A percentile compares a stretch with the other conserved stretches of the same genome.
Conservation (phyloP, 306 rosid genomes). For the Potentilla sterilis region DNA sequence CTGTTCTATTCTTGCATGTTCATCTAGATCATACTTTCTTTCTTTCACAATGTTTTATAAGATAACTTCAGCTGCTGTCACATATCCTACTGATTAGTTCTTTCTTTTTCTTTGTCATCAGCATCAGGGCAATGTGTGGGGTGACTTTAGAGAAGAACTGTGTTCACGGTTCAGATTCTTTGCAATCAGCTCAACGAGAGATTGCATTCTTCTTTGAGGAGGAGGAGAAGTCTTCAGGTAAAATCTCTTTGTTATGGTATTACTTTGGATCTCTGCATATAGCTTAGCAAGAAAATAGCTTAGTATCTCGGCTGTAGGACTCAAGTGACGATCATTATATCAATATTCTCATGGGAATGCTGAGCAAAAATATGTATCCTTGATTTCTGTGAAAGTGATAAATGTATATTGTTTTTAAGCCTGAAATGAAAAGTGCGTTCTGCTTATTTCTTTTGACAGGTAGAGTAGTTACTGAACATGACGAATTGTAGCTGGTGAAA, state of each 20-base stretch:
- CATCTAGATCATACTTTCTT: background rate
- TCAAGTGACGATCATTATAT: background rate
- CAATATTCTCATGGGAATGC: background rate
- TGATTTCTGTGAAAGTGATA: background rate
- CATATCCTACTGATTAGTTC: constrained; percentile 15
- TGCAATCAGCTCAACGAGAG: constrained; percentile 69
- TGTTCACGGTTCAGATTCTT: constrained; percentile 89
- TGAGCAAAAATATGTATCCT: background rate
- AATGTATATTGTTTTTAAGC: background rate
- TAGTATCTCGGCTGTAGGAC: background rate
- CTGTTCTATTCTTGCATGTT: constrained; percentile 17
- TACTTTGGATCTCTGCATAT: background rate
- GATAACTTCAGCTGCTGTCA: constrained; percentile 13
- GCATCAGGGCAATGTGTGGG: constrained; percentile 82
- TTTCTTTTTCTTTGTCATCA: constrained; percentile 30
- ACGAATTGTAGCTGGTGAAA: constrained; percentile 56
- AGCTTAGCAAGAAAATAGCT: background rate
- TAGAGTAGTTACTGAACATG: constrained; percentile 45
- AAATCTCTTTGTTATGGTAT: constrained; percentile 4
- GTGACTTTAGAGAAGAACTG: constrained; percentile 58
- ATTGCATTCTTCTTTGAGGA: constrained; percentile 70
- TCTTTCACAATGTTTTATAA: constrained; percentile 9
- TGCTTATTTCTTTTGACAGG: constrained; percentile 46
- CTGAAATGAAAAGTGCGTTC: background rate
- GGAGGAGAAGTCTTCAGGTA: constrained; percentile 56